phyloP scores from a whole-genome alignment of 2,329 filamentous ascomycete genomes.

The Corynespora cassiicola region DNA sequence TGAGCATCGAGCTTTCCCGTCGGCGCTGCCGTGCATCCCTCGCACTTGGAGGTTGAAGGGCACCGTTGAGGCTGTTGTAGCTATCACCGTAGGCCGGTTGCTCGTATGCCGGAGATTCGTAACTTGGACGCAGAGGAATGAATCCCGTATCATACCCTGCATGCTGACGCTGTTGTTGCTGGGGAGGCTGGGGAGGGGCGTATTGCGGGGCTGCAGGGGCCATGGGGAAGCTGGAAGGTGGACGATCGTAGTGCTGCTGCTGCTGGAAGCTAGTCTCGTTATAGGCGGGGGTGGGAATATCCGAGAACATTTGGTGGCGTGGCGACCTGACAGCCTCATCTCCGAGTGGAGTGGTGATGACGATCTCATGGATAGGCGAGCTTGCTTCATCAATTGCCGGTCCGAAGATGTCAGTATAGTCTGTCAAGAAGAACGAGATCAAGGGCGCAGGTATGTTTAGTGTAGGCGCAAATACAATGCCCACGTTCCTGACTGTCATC shows the following conservation, averaged over 20 bases:
- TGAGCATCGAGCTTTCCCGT: constrained; percentile 47
- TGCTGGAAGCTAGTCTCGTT: constrained; percentile 60
- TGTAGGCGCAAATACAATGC: constrained; percentile 97
- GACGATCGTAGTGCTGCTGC: constrained; percentile 29
- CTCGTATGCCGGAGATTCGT: constrained; percentile 44
- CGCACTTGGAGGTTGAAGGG: constrained; percentile 29
- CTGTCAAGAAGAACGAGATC: constrained; percentile 91
- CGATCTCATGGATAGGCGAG: constrained; percentile 54
- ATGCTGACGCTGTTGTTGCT: constrained; percentile 19
- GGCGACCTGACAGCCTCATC: constrained; percentile 69
- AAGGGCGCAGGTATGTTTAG: constrained; percentile 95
- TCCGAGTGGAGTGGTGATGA: constrained; percentile 48
- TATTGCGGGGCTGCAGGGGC: constrained; percentile 25
- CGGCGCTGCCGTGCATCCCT: constrained; percentile 40
- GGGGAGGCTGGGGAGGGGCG: constrained; percentile 24
- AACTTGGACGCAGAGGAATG: constrained; percentile 56
- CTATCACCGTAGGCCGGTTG: constrained; percentile 36
- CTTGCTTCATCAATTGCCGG: constrained; percentile 65
- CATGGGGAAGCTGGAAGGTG: constrained; percentile 29
- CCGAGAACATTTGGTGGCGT: constrained; percentile 69
- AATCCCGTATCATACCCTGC: constrained; percentile 56
- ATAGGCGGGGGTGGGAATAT: constrained; percentile 69
- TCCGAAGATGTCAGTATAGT: constrained; percentile 86
- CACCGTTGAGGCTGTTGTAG: constrained; percentile 43
- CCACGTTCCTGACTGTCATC: constrained; percentile 96